Conservation (phyloP, 2,329 filamentous ascomycete species). For the Fonsecaea monophora region DNA sequence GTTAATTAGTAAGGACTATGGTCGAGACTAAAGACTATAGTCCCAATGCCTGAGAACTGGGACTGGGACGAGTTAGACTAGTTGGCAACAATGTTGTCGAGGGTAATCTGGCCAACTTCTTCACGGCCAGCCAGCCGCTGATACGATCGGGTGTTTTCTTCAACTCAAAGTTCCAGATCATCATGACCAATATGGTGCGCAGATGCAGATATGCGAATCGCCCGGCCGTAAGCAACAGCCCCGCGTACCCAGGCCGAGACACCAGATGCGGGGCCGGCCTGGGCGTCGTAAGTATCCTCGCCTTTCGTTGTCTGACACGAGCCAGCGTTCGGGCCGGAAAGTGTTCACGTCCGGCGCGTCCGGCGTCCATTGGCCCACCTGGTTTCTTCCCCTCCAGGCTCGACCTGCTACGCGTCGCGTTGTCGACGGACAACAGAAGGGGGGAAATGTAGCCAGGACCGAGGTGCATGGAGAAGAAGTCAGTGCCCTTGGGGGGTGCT, state of each 20-base stretch:
- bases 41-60: too few species aligned
- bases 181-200: conserved; percentile 46
- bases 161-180: conserved; percentile 51
- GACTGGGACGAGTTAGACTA: too few species aligned
- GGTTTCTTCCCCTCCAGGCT: conserved; percentile 42
- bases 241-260: conserved; percentile 48
- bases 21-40: too few species aligned
- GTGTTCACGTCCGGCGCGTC: conserved; percentile 40
- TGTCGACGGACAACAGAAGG: conserved; percentile 38
- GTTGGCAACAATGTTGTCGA: not conserved
- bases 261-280: conserved; percentile 43
- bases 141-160: conserved; percentile 39
- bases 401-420: conserved; percentile 43
- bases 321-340: conserved; percentile 53
- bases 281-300: conserved; percentile 24
- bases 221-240: conserved; percentile 48
- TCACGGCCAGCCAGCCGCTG: conserved; percentile 10
- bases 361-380: conserved; percentile 36
- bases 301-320: conserved; percentile 33
- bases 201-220: conserved; percentile 48
- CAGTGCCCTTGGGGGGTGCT: conserved; percentile 50
- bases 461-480: conserved; percentile 42
- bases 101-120: conserved; percentile 6
- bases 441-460: conserved; percentile 29
- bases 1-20: too few species aligned